Percentiles rank a stretch among this genome's conserved stretches.
These are phyloP conservation scores for Saprolegnia parasitica DNA, from an alignment of 352 stramenopile genomes.

Conservation along the genomic window DNA sequence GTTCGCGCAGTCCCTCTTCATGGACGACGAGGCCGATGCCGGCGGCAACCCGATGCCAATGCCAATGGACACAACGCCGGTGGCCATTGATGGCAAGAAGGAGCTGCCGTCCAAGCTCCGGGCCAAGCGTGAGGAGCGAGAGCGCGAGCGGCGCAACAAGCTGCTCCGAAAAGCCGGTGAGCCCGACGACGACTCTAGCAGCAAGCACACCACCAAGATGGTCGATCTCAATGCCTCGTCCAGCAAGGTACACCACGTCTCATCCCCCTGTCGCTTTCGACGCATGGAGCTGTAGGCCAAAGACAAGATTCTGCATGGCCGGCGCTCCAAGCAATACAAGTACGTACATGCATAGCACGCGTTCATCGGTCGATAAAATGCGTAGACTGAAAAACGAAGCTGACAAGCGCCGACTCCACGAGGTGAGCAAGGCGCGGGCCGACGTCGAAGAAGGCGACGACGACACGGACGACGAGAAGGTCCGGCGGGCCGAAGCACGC, in stretches of 20 bases:
- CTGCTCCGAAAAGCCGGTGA: constrained; percentile 26
- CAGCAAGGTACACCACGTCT: background rate
- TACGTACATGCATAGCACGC: background rate
- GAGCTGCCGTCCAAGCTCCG: constrained; percentile 40
- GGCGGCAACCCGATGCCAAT: background rate
- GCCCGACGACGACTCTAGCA: background rate
- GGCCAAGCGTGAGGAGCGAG: constrained; percentile 56
- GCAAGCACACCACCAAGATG: background rate
- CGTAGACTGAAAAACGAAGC: constrained; percentile 22
- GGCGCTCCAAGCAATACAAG: constrained; percentile 15
- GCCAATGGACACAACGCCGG: background rate
- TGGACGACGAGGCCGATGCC: background rate
- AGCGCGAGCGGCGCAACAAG: constrained; percentile 32
- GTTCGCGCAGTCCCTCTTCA: constrained; percentile 92
- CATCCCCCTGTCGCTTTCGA: too few relatives aligned
- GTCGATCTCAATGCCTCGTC: constrained; percentile 22
- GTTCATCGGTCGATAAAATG: background rate
- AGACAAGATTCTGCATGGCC: constrained; percentile 26
- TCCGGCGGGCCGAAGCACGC: constrained; percentile 48
- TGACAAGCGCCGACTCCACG: constrained; percentile 1
- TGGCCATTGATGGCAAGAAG: background rate
- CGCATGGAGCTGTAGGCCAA: background rate
- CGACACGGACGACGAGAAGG: constrained; percentile 34
- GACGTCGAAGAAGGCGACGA: constrained; percentile 28
- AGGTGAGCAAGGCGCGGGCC: constrained; percentile 16